A percentile compares a stretch with the other conserved stretches of the same genome.
Evolutionary conservation across 495 filamentous ascomycete genomes (phyloP).

Genomic region (Podospora comata): DNA sequence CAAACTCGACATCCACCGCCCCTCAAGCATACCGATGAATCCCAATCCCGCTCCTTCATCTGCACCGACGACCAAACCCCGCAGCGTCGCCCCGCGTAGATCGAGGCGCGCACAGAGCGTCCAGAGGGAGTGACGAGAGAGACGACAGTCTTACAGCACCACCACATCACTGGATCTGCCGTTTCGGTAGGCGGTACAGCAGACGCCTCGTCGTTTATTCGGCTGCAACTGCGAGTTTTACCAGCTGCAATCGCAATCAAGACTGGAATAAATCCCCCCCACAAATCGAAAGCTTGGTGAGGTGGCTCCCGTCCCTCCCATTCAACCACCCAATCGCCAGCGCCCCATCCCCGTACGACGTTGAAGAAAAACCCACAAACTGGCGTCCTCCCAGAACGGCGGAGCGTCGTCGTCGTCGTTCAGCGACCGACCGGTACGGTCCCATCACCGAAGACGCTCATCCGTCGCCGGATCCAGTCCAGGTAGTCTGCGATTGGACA

Average conservation of each 20-base stretch:
- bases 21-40: slow-evolving; percentile 1
- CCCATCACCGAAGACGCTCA: slow-evolving; percentile 44
- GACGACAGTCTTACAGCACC: slow-evolving; percentile 2
- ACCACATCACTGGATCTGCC: slow-evolving; percentile 1
- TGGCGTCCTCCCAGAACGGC: slow-evolving; percentile 40
- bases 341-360: background rate
- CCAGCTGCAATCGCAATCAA: background rate
- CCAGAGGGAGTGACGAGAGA: background rate
- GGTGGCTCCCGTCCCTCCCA: background rate
- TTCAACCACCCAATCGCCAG: background rate
- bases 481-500: slow-evolving; percentile 31
- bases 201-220: slow-evolving; percentile 3
- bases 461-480: slow-evolving; percentile 25
- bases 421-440: slow-evolving; percentile 39
- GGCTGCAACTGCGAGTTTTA: background rate
- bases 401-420: slow-evolving; percentile 43
- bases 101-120: background rate
- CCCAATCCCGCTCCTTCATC: slow-evolving; percentile 2
- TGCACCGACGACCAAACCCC: background rate
- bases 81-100: background rate
- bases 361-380: slow-evolving; percentile 21
- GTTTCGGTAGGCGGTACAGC: slow-evolving; percentile 7
- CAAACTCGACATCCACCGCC: background rate
- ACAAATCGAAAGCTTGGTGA: background rate
- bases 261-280: background rate